Percentiles rank a stretch among this genome's conserved stretches.
Conservation (phyloP, 805 yeast species). For the Phaffomyces thermotolerans region DNA sequence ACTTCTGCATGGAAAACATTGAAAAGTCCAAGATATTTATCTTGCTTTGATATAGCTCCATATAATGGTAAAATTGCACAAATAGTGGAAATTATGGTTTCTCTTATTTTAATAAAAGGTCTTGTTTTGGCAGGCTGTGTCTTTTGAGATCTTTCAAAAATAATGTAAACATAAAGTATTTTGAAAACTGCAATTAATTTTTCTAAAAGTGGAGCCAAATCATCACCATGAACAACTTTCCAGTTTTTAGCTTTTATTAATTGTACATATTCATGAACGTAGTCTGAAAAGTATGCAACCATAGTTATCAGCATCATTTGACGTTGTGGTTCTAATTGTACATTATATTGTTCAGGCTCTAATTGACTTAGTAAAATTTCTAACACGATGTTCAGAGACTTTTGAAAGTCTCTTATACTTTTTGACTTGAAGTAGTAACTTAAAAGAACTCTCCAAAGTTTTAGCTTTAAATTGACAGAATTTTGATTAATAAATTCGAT, state of each 20-base stretch:
- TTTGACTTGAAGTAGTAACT: conserved; percentile 38
- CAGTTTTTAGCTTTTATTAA: conserved; percentile 28
- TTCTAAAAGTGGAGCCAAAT: conserved; percentile 10
- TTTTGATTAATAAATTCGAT: conserved; percentile 53
- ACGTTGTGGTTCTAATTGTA: conserved; percentile 28
- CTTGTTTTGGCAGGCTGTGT: conserved; percentile 1
- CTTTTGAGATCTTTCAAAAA: conserved; percentile 7
- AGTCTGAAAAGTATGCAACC: conserved; percentile 47
- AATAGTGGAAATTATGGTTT: conserved; percentile 33
- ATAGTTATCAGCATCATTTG: conserved; percentile 38
- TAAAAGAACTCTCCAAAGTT: conserved; percentile 69
- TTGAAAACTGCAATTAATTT: conserved; percentile 29
- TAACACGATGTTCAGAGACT: conserved; percentile 48
- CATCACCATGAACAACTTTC: conserved; percentile 15
- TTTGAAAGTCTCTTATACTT: conserved; percentile 30
- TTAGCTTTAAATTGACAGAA: conserved; percentile 57
- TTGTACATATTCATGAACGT: conserved; percentile 32
- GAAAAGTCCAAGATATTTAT: conserved; percentile 38
- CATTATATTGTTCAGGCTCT: conserved; percentile 18
- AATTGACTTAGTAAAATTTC: conserved; percentile 35
- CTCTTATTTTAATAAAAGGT: conserved; percentile 25
- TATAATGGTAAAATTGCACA: conserved; percentile 35
- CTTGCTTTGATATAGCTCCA: background rate
- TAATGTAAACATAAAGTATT: conserved; percentile 40
- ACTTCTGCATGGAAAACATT: conserved; percentile 64